Percentiles rank a stretch among this genome's conserved stretches.
Evolutionary conservation across 805 yeast species (phyloP).

Genomic region (Kuraishia borneana): DNA sequence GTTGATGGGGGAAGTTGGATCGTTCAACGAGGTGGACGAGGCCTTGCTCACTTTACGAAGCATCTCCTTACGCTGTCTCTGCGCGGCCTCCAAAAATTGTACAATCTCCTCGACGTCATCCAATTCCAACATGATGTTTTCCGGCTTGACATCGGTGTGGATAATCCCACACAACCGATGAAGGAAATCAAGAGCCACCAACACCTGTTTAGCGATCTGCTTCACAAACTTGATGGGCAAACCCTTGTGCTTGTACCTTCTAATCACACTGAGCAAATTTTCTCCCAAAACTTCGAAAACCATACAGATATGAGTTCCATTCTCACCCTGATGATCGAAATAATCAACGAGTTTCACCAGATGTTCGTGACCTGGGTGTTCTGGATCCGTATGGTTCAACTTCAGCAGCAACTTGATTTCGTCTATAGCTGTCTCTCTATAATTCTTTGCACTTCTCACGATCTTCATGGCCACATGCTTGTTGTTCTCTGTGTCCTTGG

Average conservation of each 20-base stretch:
- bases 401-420: conserved; percentile 74
- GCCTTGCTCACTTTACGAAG: conserved; percentile 5
- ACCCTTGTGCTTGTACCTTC: conserved; percentile 44
- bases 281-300: conserved; percentile 97
- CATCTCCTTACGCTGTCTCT: conserved; percentile 20
- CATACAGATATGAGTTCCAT: conserved; percentile 93
- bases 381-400: conserved; percentile 47
- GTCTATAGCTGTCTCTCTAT: conserved; percentile 89
- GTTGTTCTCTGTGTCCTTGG: conserved; percentile 43
- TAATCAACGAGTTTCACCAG: conserved; percentile 75
- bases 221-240: conserved; percentile 45
- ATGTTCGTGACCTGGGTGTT: conserved; percentile 74
- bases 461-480: conserved; percentile 89
- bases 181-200: conserved; percentile 43
- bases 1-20: background rate
- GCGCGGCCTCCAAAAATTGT: conserved; percentile 27
- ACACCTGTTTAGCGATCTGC: conserved; percentile 45
- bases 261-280: conserved; percentile 73
- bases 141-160: conserved; percentile 73
- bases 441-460: conserved; percentile 82
- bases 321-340: conserved; percentile 79
- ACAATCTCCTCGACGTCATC: conserved; percentile 43
- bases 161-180: conserved; percentile 56
- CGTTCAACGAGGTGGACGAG: conserved; percentile 1
- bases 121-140: conserved; percentile 47